A percentile compares a stretch with the other conserved stretches of the same genome.
Evolutionary conservation across 345 rosid genomes (phyloP).

Genomic region (Syzygium grande): DNA sequence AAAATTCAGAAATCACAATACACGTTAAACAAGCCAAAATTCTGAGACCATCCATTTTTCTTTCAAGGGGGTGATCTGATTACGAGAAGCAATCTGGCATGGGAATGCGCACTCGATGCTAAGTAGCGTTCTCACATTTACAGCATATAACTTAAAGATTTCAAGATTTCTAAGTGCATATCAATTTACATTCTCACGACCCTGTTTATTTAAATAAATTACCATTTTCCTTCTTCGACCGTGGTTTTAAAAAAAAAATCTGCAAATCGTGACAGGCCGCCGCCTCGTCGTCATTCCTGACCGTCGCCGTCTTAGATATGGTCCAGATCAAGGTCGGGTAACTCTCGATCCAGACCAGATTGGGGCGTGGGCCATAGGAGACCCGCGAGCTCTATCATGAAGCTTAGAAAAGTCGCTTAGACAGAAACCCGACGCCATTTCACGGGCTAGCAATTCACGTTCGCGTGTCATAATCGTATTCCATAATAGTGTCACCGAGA

Average conservation of each 20-base stretch:
- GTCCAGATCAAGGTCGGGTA: not conserved
- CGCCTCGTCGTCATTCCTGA: accelerated
- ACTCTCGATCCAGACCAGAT: not conserved
- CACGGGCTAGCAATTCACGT: accelerated
- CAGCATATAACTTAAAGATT: not conserved
- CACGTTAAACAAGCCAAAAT: too few species aligned
- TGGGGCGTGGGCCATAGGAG: accelerated
- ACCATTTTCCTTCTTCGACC: not conserved
- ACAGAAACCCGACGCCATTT: not conserved
- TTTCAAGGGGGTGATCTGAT: accelerated
- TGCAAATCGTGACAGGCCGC: not conserved
- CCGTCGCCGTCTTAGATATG: accelerated
- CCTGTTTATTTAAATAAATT: not conserved
- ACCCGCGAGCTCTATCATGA: accelerated
- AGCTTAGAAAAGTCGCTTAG: accelerated
- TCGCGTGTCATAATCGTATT: not conserved
- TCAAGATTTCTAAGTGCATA: not conserved
- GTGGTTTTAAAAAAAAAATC: not conserved
- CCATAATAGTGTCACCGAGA: too few species aligned
- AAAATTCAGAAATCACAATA: too few species aligned
- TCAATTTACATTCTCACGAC: not conserved
- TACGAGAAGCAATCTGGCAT: not conserved
- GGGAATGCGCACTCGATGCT: not conserved
- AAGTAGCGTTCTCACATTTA: not conserved
- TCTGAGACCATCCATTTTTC: not conserved